Evolutionary conservation across 2,329 filamentous ascomycete species (phyloP), one percentile per base, ranked within the genome.

Genomic region (Alternaria sp.): DNA sequence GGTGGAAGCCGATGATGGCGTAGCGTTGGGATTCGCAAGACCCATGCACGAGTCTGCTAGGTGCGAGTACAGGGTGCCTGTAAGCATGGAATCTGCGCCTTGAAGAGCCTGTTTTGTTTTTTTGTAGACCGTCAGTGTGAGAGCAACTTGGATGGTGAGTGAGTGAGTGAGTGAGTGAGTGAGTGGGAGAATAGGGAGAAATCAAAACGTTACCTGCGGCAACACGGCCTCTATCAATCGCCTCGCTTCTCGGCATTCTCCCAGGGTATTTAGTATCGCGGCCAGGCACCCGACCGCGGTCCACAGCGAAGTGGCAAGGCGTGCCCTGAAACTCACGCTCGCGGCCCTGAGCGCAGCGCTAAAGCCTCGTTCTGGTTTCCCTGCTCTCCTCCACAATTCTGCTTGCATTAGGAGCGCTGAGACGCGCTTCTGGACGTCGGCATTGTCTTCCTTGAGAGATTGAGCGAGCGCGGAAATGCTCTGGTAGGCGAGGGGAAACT

Each of bases 31-130:
- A 34, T 91, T 89, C 0, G 91, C 92, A 61, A 91, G 78, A 0
- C 93, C 93, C 81, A 96, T 90, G 67, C 89, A 86, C 0, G 91
- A 89, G 72, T 97, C 92, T 0, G 86, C 90, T 3, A 96, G 83
- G 23, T 86, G 77, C 1, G 85, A 85, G 74, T 93, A 94, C 17
- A 92, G 82, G 23, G 81, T 83, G 0, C 88, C 92, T 0, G 84
- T 83, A 13, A 92, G 80, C 45, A 81, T 81, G 1, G 83, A 80
- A 45, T 90, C 86, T 51, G 88, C 86, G 50, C 86, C 86, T 76
- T 96, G 92, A 1, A 96, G 81, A 5, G 78, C 76, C 76, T 80
- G 28, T 29, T 37, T 13, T 13, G 8, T n/a, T n/a, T n/a, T n/a
- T n/a, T n/a, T n/a, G n/a, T n/a, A n/a, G n/a, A n/a, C n/a, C n/a